Evolutionary conservation across 768 basidiomycete species (phyloP).

Genomic region (Nevesoporus exiguus): DNA sequence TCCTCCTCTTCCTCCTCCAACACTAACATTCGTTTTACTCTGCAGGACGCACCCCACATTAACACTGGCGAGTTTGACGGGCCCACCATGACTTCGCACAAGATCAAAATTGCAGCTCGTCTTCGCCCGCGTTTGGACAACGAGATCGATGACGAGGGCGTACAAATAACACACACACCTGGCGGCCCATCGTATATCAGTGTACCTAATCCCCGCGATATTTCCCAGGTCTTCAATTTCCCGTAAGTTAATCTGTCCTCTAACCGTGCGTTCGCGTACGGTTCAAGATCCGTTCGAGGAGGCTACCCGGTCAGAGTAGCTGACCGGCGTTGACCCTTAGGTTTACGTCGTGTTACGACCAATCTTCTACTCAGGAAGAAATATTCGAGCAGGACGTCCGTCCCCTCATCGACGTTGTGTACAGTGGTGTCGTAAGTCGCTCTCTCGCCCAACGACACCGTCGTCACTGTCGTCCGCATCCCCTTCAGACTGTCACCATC

Average conservation of each 20-base stretch:
- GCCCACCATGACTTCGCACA: slow-evolving; percentile 34
- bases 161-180: slow-evolving; percentile 48
- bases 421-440: slow-evolving; percentile 63
- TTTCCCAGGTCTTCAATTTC: slow-evolving; percentile 71
- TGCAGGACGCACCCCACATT: neutral
- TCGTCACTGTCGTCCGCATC: neutral
- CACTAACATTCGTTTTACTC: neutral
- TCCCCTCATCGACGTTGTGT: slow-evolving; percentile 76
- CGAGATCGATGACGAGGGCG: slow-evolving; percentile 60
- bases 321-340: slow-evolving; percentile 33
- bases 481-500: slow-evolving; percentile 69
- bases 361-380: slow-evolving; percentile 65
- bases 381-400: slow-evolving; percentile 75
- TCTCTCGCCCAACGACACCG: neutral
- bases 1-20: neutral
- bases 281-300: neutral
- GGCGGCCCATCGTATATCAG: slow-evolving; percentile 48
- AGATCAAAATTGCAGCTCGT: slow-evolving; percentile 70
- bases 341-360: slow-evolving; percentile 74
- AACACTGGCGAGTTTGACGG: neutral
- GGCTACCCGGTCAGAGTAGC: neutral
- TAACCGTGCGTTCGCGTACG: neutral
- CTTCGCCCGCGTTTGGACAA: slow-evolving; percentile 60
- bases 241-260: slow-evolving; percentile 45
- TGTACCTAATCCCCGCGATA: slow-evolving; percentile 69